Percentiles rank a stretch among this genome's conserved stretches.
Conservation (phyloP, 305 asterid genomes). For the Fraxinus latifolia region DNA sequence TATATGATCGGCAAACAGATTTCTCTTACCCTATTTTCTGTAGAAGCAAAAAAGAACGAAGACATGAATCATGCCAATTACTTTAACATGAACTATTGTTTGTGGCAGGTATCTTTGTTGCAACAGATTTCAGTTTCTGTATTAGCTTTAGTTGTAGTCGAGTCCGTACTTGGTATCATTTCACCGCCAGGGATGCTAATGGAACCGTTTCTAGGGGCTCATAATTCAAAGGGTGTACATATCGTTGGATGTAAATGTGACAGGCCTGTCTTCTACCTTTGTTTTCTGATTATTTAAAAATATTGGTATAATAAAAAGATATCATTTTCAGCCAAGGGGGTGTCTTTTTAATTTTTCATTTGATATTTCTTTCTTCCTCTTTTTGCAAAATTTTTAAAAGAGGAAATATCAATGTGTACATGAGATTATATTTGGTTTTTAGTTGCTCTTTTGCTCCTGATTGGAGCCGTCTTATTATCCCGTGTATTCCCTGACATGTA, state of each 20-base stretch:
- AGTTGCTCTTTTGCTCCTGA: not conserved
- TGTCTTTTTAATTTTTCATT: not conserved
- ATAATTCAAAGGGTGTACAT: conserved; percentile 11
- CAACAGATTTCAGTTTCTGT: conserved; percentile 34
- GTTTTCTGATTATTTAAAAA: conserved; percentile 14
- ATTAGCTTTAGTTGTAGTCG: conserved; percentile 41
- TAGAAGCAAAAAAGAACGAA: not conserved
- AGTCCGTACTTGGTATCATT: conserved; percentile 25
- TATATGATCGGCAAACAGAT: not conserved
- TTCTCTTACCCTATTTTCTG: not conserved
- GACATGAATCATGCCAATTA: not conserved
- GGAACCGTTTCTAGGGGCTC: not conserved
- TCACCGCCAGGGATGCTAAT: conserved; percentile 15
- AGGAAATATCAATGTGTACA: not conserved
- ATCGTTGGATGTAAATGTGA: conserved; percentile 38
- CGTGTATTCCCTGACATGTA: not conserved
- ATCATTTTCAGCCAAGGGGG: not conserved
- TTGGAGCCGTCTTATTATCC: not conserved
- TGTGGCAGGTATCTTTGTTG: conserved; percentile 31
- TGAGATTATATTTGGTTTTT: not conserved
- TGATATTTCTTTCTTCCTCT: not conserved
- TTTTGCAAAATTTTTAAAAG: not conserved
- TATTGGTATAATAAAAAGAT: not conserved
- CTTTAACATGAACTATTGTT: conserved; percentile 13
- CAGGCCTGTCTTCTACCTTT: conserved; percentile 6